A percentile compares a stretch with the other conserved stretches of the same genome.
These are phyloP conservation scores for Physcomitrium patens DNA, from an alignment of 225 moss, liverwort and hornwort species.

Conservation along the genomic window DNA sequence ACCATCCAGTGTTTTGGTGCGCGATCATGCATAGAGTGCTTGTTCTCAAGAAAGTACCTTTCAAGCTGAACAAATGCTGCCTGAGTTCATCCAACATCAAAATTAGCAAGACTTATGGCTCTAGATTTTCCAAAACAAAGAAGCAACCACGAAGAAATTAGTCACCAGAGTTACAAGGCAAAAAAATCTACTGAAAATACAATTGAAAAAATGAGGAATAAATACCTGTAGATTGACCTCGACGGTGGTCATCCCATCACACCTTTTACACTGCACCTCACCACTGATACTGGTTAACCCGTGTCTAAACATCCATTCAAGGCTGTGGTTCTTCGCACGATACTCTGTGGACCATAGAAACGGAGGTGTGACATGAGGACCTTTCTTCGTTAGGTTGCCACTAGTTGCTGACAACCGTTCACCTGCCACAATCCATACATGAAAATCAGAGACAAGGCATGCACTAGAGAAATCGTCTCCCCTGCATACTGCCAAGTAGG, in stretches of 20 bases:
- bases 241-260: conserved; percentile 85
- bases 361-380: conserved; percentile 66
- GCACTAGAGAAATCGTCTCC: neutral
- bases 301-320: conserved; percentile 80
- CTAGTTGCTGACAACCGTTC: conserved; percentile 72
- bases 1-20: conserved; percentile 99
- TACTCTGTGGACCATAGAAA: conserved; percentile 93
- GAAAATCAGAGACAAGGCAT: conserved; percentile 19
- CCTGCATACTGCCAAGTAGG: too few species aligned
- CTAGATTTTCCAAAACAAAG: conserved; percentile 15
- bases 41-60: conserved; percentile 97
- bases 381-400: conserved; percentile 74
- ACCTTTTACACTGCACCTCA: conserved; percentile 95
- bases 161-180: neutral
- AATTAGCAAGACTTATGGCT: conserved; percentile 27
- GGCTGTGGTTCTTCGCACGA: conserved; percentile 82
- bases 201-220: neutral
- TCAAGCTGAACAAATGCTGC: conserved; percentile 80
- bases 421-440: conserved; percentile 42
- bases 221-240: conserved; percentile 83
- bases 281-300: conserved; percentile 77
- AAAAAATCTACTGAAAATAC: neutral
- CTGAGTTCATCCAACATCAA: conserved; percentile 40
- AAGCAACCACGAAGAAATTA: neutral
- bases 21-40: conserved; percentile 95